phyloP scores from a whole-genome alignment of 192 early-diverging fungal genomes.

The Irineochytrium annulatum region DNA sequence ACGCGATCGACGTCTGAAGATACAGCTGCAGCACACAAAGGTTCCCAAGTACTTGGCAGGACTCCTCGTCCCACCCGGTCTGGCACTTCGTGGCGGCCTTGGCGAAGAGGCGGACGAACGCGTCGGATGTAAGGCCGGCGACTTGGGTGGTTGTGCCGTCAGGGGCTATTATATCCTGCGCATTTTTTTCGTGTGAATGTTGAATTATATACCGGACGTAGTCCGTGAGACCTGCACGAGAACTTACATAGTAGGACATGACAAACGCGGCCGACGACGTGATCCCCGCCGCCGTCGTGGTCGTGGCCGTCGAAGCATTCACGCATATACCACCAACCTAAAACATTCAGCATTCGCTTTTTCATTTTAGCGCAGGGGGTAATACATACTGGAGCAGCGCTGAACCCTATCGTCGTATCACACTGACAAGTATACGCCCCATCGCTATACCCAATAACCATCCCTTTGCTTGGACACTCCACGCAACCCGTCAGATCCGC shows the following conservation, averaged over 20 bases:
- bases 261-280: constrained; percentile 8
- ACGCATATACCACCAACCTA: constrained; percentile 28
- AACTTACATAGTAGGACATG: constrained; percentile 2
- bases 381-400: constrained; percentile 13
- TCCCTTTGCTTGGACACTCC: constrained; percentile 32
- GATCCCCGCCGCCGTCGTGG: constrained; percentile 6
- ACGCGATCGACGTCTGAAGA: constrained; percentile 26
- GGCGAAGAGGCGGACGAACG: constrained; percentile 10
- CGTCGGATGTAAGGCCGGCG: constrained; percentile 5
- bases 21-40: constrained; percentile 47
- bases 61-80: constrained; percentile 26
- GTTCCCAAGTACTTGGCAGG: constrained; percentile 48
- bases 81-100: constrained; percentile 11
- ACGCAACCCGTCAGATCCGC: constrained; percentile 29
- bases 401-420: constrained; percentile 24
- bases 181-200: neutral
- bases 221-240: neutral
- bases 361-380: neutral
- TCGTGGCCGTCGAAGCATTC: neutral
- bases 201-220: neutral
- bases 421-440: constrained; percentile 37
- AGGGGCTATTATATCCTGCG: constrained; percentile 10
- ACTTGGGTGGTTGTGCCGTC: neutral
- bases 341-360: neutral
- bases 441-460: constrained; percentile 13